Evolutionary conservation across 306 rosid species (phyloP).

Genomic region (Vigna reflexopilosa): DNA sequence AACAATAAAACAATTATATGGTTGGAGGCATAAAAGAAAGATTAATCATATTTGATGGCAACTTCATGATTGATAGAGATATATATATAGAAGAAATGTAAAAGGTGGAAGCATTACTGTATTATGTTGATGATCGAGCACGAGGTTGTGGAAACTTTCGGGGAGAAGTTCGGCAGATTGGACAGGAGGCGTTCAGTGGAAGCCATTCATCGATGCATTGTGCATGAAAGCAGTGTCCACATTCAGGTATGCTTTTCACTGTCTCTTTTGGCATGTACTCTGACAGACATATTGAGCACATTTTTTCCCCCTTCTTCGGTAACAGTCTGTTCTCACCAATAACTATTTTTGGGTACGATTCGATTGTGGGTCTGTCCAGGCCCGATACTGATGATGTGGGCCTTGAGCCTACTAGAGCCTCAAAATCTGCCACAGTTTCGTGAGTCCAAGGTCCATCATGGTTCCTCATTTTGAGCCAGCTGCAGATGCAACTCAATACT

Average conservation of each 20-base stretch:
- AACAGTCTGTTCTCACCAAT: conserved; percentile 56
- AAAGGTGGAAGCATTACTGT: neutral
- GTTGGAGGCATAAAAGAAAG: neutral
- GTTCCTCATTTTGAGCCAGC: conserved; percentile 17
- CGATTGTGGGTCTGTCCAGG: conserved; percentile 64
- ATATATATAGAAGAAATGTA: neutral
- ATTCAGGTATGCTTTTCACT: conserved; percentile 65
- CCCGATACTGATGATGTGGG: conserved; percentile 43
- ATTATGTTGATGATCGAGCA: conserved; percentile 2
- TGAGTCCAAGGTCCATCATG: conserved; percentile 39
- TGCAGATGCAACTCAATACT: conserved; percentile 46
- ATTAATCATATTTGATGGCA: neutral
- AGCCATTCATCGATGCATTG: conserved; percentile 87
- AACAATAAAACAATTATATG: too few species aligned
- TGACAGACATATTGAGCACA: conserved; percentile 70
- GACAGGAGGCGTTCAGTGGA: conserved; percentile 69
- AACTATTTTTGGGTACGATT: conserved; percentile 66
- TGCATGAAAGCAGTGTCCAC: conserved; percentile 77
- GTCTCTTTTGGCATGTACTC: conserved; percentile 72
- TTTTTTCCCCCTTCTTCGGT: conserved; percentile 54
- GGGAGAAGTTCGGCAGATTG: conserved; percentile 73
- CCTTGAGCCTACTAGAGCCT: conserved; percentile 42
- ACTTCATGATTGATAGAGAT: neutral
- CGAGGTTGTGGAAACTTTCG: neutral
- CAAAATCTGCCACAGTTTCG: conserved; percentile 50